A percentile compares a stretch with the other conserved stretches of the same genome.
Evolutionary conservation across 2,329 filamentous ascomycete species (phyloP).

Genomic region (Penicillium sp.): DNA sequence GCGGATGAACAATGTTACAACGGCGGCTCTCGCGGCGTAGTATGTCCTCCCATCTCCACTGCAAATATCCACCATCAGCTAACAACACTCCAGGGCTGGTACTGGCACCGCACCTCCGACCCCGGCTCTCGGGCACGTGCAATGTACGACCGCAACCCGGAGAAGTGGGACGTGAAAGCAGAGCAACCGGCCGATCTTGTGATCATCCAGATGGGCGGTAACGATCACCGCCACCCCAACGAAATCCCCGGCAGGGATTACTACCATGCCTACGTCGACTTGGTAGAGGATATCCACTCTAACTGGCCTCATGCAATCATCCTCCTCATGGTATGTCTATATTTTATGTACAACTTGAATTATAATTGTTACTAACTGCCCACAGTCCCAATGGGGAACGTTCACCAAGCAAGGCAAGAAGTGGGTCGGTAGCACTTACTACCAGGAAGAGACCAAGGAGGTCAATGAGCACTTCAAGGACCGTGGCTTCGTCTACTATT

Average conservation of each 20-base stretch:
- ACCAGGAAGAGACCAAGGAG: constrained; percentile 50
- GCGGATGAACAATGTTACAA: constrained; percentile 57
- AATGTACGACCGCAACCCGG: constrained; percentile 41
- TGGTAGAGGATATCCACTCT: constrained; percentile 43
- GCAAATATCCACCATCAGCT: not conserved
- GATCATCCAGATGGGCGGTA: constrained; percentile 49
- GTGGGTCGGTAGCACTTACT: constrained; percentile 50
- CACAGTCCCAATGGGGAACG: constrained; percentile 54
- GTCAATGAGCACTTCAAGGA: constrained; percentile 54
- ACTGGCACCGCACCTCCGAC: constrained; percentile 59
- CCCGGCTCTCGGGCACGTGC: constrained; percentile 48
- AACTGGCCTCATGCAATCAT: constrained; percentile 45
- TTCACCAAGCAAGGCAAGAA: constrained; percentile 53
- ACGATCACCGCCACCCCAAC: constrained; percentile 46
- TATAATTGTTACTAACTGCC: not conserved
- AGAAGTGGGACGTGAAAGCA: constrained; percentile 27
- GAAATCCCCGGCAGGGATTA: constrained; percentile 42
- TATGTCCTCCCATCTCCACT: constrained; percentile 3
- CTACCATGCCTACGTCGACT: constrained; percentile 40
- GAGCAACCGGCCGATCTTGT: constrained; percentile 40
- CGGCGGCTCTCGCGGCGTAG: constrained; percentile 50
- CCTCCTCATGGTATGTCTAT: constrained; percentile 36
- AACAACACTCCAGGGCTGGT: constrained; percentile 41
- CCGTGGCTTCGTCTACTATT: constrained; percentile 58
- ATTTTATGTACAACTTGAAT: not conserved